phyloP scores from a whole-genome alignment of 306 rosid species.

The Sindora glabra region DNA sequence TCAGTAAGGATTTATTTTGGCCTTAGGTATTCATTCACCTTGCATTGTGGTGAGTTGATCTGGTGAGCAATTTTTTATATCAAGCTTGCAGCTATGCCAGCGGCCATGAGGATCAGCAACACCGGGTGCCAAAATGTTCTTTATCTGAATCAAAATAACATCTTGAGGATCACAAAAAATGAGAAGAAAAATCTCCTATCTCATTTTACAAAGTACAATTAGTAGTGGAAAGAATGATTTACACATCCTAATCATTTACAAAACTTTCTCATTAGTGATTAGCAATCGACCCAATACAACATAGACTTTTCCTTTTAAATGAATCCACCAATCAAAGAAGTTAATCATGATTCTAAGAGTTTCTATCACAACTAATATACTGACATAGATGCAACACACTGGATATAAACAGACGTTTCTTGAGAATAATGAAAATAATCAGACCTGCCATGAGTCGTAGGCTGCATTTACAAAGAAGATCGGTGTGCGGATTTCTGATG shows the following conservation, averaged over 20 bases:
- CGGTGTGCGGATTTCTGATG: slow-evolving; percentile 56
- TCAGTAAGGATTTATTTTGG: background rate
- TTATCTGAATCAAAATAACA: slow-evolving; percentile 45
- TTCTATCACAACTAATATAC: too few species aligned
- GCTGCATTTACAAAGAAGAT: slow-evolving; percentile 82
- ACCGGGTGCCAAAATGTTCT: slow-evolving; percentile 83
- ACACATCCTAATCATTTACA: too few species aligned
- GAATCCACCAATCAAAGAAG: too few species aligned
- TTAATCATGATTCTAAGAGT: too few species aligned
- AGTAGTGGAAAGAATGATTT: too few species aligned
- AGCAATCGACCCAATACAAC: too few species aligned
- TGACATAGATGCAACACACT: too few species aligned
- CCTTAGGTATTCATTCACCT: slow-evolving; percentile 39
- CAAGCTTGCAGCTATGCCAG: slow-evolving; percentile 80
- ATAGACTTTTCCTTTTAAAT: too few species aligned
- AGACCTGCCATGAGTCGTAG: slow-evolving; percentile 98
- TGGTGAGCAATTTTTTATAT: slow-evolving; percentile 62
- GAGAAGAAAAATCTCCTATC: too few species aligned
- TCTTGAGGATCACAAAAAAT: slow-evolving; percentile 8
- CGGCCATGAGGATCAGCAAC: slow-evolving; percentile 80
- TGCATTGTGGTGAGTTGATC: slow-evolving; percentile 66
- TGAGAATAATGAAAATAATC: slow-evolving; percentile 16
- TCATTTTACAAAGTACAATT: too few species aligned
- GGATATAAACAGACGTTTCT: background rate
- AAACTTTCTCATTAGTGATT: too few species aligned